Base-by-base conservation (phyloP, 2,329 filamentous ascomycete genomes). In the Claviceps digitariae region DNA sequence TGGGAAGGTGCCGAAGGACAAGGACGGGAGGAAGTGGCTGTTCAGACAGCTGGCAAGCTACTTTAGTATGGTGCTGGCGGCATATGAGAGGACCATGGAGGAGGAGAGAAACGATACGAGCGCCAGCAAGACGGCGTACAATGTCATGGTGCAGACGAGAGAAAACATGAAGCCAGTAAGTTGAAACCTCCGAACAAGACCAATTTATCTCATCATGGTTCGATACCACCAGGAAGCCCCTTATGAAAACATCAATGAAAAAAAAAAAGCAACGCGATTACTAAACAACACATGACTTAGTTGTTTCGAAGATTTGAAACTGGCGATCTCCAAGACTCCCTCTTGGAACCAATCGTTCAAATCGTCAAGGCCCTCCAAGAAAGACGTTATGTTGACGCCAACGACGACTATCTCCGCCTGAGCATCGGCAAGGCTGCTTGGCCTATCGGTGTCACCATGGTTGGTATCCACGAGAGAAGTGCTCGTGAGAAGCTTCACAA, bases 401-500 rank as follows among this genome's bases (percentile, higher is more conserved):
- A 97, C 66, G 88, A 98, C 66, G 90, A 89, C 0, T 98, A 98
- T 68, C 74, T 98, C 56, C 79, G 88, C 52, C 75, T 98, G 52
- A 95, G 88, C 66, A 98, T 98, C 64, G 90, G 90, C 58, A 95
- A 95, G 72, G 90, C 90, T 60, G 93, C 93, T 17, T 98, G 93
- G 93, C 93, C 93, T 25, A 98, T 98, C 64, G 93, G 93, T 70
- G 93, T 98, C 41, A 98, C 93, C 67, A 98, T 97, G 93, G 93
- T 98, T 64, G 93, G 93, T 75, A 98, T 98, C 62, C 93, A 98
- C 79, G 93, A 97, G 75, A 83, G 93, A 64, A 93, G 86, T 60
- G 91, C 93, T 21, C 81, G 93, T 57, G 93, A 98, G 72, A 98
- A 98, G 72, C 73, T 98, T 55, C 90, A 97, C 66, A 82, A 93